Evolutionary conservation across 2,329 filamentous ascomycete species (phyloP), one percentile per base, ranked within the genome.

Genomic region (Canariomyces notabilis): DNA sequence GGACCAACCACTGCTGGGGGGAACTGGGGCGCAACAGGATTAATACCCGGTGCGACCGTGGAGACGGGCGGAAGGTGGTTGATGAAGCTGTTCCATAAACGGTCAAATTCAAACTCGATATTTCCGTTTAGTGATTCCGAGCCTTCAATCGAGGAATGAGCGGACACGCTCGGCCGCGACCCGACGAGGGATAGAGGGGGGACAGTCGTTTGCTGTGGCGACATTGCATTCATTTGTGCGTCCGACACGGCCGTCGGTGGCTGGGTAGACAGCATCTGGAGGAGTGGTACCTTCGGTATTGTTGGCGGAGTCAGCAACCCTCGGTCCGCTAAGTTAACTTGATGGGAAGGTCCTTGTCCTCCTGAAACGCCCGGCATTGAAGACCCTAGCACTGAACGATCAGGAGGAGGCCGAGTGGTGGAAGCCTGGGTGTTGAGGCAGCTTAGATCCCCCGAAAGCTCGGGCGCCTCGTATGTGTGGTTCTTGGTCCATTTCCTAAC

Each of bases 61-160:
- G 53, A 54, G 16, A 50, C 54, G 20, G 54, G 53, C n/a, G 52
- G 50, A 5, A 54, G 49, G 29, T 57, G 49, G 42, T 51, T 55
- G 44, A 53, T 55, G 46, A 51, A 57, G 45, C 51, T 57, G 37
- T 58, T 56, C 65, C 65, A 69, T 20, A 69, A 47, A 42, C 54
- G 60, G 34, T 68, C 65, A 40, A 69, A 66, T 34, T 67, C 61
- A 37, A 69, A 61, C 43, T 66, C 64, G 5, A 59, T 52, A 9
- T 70, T 65, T 6, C 54, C 54, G 6, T 58, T 61, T 16, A 56
- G 52, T 6, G 55, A 54, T 22, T 67, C 54, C 38, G 43, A 59
- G 47, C 21, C 53, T 50, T 51, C 59, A 11, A 51, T 53, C 1
- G 55, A 49, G 6, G 55, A 51, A n/a, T 58, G 48, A 4, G 56